Conservation (phyloP, 164 flowering plant species). For the Cinnamomum chago region DNA sequence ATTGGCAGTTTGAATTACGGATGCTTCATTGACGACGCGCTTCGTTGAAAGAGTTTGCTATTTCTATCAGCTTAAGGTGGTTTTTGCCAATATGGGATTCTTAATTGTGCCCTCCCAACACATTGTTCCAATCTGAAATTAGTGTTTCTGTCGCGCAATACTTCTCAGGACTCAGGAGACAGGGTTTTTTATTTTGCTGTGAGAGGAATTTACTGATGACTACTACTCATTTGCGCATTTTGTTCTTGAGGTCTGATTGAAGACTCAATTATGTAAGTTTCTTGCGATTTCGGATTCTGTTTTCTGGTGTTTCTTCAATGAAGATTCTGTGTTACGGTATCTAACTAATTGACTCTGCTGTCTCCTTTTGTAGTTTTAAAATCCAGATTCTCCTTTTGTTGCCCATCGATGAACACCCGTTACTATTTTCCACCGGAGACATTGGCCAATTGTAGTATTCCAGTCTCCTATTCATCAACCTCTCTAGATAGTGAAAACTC, state of each 20-base stretch:
- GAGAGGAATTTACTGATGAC: no score
- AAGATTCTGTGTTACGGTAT: not conserved
- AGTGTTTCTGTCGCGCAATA: no score
- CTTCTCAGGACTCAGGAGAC: no score
- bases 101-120: no score
- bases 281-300: not conserved
- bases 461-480: constrained; percentile 30
- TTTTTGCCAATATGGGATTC: not conserved
- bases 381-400: not conserved
- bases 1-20: not conserved
- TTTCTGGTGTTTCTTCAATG: not conserved
- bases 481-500: constrained; percentile 22
- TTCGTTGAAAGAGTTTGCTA: not conserved
- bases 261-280: not conserved
- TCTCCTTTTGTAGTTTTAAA: no score
- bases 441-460: constrained; percentile 25
- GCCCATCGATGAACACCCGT: constrained; percentile 41
- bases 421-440: constrained; percentile 39
- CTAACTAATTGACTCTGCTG: not conserved
- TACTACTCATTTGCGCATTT: not conserved
- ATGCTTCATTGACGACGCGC: not conserved
- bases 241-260: not conserved
- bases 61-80: not conserved
- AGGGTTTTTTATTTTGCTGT: no score
- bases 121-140: no score